These are phyloP conservation scores for Carex sylvatica DNA, from an alignment of 202 grass and related monocot species.

Conservation along the genomic window DNA sequence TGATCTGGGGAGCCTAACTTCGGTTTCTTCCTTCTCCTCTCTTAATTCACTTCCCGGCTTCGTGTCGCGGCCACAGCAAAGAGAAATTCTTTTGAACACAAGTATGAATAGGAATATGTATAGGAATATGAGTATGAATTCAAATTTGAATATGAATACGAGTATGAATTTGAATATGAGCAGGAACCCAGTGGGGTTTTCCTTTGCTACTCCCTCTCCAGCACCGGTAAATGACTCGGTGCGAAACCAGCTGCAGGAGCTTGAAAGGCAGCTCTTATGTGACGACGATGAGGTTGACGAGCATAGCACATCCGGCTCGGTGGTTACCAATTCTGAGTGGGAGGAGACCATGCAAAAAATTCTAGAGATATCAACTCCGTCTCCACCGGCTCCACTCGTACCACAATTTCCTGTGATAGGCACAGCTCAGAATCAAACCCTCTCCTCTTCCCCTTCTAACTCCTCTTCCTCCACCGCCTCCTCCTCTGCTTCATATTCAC, in stretches of 20 bases:
- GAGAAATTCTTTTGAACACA: neutral
- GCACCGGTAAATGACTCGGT: constrained; percentile 18
- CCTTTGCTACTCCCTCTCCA: neutral
- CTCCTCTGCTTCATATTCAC: constrained; percentile 67
- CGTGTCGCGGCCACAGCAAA: constrained; percentile 40
- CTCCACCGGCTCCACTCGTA: constrained; percentile 23
- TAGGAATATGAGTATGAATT: neutral
- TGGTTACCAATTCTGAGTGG: constrained; percentile 73
- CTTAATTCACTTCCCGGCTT: constrained; percentile 44
- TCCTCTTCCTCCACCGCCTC: constrained; percentile 78
- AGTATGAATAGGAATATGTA: constrained; percentile 28
- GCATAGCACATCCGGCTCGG: constrained; percentile 59
- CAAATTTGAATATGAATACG: neutral
- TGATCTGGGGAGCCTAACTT: constrained; percentile 32
- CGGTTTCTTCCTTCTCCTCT: constrained; percentile 55
- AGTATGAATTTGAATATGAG: constrained; percentile 17
- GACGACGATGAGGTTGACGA: constrained; percentile 67
- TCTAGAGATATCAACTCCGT: constrained; percentile 34
- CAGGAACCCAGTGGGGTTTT: constrained; percentile 14
- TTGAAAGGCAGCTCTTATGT: constrained; percentile 75
- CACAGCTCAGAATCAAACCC: constrained; percentile 24
- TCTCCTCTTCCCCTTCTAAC: constrained; percentile 65
- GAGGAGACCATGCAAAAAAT: constrained; percentile 68
- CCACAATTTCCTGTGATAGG: constrained; percentile 17
- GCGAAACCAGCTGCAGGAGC: constrained; percentile 59